Evolutionary conservation across 2,329 filamentous ascomycete species (phyloP).

Genomic region (Aureobasidium namibiae): DNA sequence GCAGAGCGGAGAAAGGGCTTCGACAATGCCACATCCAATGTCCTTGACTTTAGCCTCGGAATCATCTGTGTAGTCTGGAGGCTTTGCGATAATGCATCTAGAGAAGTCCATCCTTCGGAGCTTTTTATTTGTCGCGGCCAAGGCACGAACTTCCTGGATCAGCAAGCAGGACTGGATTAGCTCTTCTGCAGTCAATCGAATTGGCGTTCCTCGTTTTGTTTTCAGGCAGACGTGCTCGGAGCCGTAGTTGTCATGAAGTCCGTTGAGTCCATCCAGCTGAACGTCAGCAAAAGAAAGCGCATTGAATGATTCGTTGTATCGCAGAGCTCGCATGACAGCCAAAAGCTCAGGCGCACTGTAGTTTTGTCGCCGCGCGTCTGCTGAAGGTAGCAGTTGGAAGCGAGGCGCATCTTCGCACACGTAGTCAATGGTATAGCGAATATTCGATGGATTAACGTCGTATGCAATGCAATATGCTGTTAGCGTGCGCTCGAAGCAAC

Average conservation of each 20-base stretch:
- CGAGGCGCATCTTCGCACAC: constrained; percentile 58
- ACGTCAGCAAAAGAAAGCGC: constrained; percentile 61
- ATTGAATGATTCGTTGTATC: constrained; percentile 62
- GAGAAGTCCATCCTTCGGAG: constrained; percentile 59
- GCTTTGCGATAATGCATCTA: constrained; percentile 49
- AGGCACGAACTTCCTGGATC: constrained; percentile 59
- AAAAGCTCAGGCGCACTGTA: constrained; percentile 58
- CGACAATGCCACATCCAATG: constrained; percentile 59
- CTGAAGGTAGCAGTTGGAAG: constrained; percentile 55
- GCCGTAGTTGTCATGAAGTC: constrained; percentile 51
- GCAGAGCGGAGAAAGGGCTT: constrained; percentile 60
- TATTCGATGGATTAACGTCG: constrained; percentile 57
- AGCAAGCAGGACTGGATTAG: constrained; percentile 50
- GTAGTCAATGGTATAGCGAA: constrained; percentile 54
- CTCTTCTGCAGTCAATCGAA: constrained; percentile 45
- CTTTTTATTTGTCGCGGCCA: constrained; percentile 57
- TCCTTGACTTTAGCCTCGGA: constrained; percentile 41
- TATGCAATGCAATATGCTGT: constrained; percentile 64
- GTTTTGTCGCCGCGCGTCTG: constrained; percentile 39
- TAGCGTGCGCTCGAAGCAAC: constrained; percentile 57
- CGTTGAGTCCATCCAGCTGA: constrained; percentile 56
- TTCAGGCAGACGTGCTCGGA: constrained; percentile 53
- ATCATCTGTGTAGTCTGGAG: constrained; percentile 38
- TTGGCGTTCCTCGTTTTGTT: constrained; percentile 49
- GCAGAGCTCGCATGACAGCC: constrained; percentile 59